These are phyloP conservation scores for Sequoiadendron giganteum DNA, from an alignment of 75 land plant species.

Conservation along the genomic window DNA sequence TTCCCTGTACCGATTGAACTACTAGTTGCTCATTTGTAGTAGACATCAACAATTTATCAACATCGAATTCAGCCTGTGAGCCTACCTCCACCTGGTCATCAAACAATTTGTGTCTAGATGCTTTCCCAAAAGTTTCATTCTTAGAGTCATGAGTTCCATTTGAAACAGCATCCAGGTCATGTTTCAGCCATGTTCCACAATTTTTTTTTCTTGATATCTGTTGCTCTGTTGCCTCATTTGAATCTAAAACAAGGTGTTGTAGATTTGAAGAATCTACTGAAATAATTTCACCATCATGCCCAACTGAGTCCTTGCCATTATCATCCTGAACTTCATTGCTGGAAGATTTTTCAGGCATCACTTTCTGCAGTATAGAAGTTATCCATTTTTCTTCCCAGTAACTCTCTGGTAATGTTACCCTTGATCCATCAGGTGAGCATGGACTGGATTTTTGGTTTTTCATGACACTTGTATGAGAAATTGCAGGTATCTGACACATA, in stretches of 20 bases:
- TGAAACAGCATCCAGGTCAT: background rate
- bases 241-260: constrained; percentile 13
- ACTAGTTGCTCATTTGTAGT: background rate
- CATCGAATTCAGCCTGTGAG: background rate
- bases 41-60: background rate
- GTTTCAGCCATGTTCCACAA: background rate
- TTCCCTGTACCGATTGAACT: background rate
- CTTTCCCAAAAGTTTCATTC: background rate
- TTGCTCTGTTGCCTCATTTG: background rate
- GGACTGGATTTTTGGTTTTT: constrained; percentile 16
- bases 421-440: constrained; percentile 48
- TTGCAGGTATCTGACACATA: background rate
- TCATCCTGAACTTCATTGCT: background rate
- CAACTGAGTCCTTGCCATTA: background rate
- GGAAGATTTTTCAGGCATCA: constrained; percentile 14
- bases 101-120: background rate
- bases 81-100: background rate
- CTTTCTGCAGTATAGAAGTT: constrained; percentile 50
- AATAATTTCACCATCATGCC: constrained; percentile 14
- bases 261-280: background rate
- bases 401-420: constrained; percentile 51
- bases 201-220: constrained; percentile 1
- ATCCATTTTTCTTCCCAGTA: constrained; percentile 96
- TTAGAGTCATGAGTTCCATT: background rate
- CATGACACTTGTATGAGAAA: constrained; percentile 8